Percentiles rank a stretch among this genome's conserved stretches.
These are phyloP conservation scores for Chrysochromulina tobinii DNA, from an alignment of 78 protist species.

Conservation along the genomic window DNA sequence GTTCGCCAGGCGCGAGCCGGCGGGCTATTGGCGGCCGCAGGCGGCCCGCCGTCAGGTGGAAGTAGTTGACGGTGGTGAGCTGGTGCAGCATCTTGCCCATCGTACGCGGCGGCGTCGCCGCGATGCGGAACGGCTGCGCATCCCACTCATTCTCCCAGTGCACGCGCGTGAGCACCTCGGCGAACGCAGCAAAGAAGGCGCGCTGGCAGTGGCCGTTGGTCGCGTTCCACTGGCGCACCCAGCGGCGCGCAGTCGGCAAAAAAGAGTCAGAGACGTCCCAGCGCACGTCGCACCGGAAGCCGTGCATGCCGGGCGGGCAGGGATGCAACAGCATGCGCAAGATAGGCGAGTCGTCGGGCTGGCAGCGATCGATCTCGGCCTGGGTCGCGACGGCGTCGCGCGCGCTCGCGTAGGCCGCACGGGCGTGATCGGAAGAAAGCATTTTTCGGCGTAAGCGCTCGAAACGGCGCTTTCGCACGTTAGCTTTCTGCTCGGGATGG, in stretches of 20 bases:
- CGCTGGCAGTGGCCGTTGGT: neutral
- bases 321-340: neutral
- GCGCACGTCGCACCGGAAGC: neutral
- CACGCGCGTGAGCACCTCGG: neutral
- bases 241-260: neutral
- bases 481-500: too few relatives aligned
- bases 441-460: too few relatives aligned
- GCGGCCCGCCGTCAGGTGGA: neutral
- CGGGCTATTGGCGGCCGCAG: neutral
- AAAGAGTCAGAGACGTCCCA: neutral
- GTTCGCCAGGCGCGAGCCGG: neutral
- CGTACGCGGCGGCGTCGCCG: neutral
- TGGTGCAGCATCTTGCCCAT: slow-evolving; percentile 9
- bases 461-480: too few relatives aligned
- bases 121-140: slow-evolving; percentile 19
- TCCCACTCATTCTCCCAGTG: slow-evolving; percentile 11
- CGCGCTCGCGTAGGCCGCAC: too few relatives aligned
- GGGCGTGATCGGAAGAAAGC: too few relatives aligned
- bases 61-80: neutral
- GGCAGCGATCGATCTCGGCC: neutral
- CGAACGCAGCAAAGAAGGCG: neutral
- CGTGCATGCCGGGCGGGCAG: neutral
- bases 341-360: neutral
- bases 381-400: too few relatives aligned
- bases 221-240: neutral